Evolutionary conservation across 129 eudicot species (phyloP).

Genomic region (Lactuca sativa): DNA sequence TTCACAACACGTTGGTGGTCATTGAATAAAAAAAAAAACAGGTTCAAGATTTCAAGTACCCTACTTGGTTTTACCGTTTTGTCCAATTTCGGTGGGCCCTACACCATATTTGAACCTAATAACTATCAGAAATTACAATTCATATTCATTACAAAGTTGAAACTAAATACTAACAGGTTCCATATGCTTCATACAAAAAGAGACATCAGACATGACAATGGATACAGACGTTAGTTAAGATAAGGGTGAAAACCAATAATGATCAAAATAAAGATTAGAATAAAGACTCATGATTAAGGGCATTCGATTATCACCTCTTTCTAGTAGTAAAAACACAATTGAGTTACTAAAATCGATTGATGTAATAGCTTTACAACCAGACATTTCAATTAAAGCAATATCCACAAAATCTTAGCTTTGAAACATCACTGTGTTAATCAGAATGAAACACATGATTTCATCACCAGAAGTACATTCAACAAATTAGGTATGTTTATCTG

Average conservation of each 20-base stretch:
- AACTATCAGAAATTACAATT: no score
- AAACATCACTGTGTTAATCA: neutral
- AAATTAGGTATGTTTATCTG: slow-evolving; percentile 1
- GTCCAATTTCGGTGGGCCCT: no score
- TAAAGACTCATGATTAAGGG: neutral
- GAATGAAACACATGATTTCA: neutral
- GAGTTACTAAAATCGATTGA: neutral
- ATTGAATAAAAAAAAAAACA: no score
- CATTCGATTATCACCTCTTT: neutral
- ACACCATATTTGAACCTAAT: no score
- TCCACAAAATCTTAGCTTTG: neutral
- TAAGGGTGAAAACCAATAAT: neutral
- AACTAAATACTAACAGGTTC: neutral
- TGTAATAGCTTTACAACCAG: neutral
- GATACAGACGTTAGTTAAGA: neutral
- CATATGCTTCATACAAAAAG: neutral
- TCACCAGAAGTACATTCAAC: slow-evolving; percentile 10
- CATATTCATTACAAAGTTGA: neutral
- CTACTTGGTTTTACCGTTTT: no score
- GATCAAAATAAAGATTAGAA: neutral
- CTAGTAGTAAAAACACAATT: neutral
- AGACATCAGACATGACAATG: neutral
- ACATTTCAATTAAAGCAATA: neutral
- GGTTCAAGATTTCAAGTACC: no score
- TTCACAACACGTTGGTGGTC: no score